A percentile compares a stretch with the other conserved stretches of the same genome.
Conservation (phyloP, 1,284 basidiomycete genomes). For the Tranzscheliella williamsii region DNA sequence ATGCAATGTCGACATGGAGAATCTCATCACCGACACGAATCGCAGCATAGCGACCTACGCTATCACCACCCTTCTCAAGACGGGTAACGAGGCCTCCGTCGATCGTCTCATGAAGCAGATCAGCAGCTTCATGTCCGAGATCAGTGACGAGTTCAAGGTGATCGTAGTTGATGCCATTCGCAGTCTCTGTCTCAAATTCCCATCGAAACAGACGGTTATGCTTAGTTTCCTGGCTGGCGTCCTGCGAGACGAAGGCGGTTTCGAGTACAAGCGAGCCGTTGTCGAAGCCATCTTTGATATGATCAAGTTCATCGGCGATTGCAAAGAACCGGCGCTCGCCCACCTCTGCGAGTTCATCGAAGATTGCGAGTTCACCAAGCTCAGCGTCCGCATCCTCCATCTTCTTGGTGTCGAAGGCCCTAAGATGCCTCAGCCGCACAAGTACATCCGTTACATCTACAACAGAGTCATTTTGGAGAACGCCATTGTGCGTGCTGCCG, state of each 20-base stretch:
- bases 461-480: slow-evolving; percentile 99
- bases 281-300: slow-evolving; percentile 99
- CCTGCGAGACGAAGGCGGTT: slow-evolving; percentile 79
- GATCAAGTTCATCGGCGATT: slow-evolving; percentile 95
- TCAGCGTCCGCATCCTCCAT: slow-evolving; percentile 94
- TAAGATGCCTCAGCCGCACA: slow-evolving; percentile 89
- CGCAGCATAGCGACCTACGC: slow-evolving; percentile 97
- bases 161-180: slow-evolving; percentile 99
- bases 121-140: slow-evolving; percentile 97
- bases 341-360: slow-evolving; percentile 99
- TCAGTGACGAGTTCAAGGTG: slow-evolving; percentile 99
- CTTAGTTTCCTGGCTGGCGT: slow-evolving; percentile 66
- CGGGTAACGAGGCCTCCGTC: slow-evolving; percentile 97
- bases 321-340: slow-evolving; percentile 83
- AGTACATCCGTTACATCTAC: slow-evolving; percentile 99
- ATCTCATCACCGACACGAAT: slow-evolving; percentile 93
- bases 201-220: slow-evolving; percentile 78
- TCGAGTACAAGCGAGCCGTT: slow-evolving; percentile 98
- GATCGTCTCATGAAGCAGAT: slow-evolving; percentile 99
- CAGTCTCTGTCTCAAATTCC: slow-evolving; percentile 97
- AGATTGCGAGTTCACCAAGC: slow-evolving; percentile 99
- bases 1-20: slow-evolving; percentile 97
- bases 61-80: slow-evolving; percentile 98
- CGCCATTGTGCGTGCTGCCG: slow-evolving; percentile 94
- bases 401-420: slow-evolving; percentile 94